Conservation (phyloP, 2,329 filamentous ascomycete genomes). For the Aspergillus clavatus region DNA sequence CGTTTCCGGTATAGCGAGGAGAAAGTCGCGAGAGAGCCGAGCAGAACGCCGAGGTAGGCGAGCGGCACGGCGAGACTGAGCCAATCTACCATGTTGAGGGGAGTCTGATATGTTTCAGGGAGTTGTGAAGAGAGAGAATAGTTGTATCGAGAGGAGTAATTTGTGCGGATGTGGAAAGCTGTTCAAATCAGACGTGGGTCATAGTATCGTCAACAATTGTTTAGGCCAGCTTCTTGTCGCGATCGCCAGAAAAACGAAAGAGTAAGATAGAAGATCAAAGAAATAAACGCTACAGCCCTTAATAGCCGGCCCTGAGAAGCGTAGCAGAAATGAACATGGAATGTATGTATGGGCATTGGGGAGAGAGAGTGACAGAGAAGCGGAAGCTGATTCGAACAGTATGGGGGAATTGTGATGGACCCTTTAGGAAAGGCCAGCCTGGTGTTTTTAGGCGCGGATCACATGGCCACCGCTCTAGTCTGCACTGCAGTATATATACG, state of each 20-base stretch:
- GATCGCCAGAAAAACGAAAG: background rate
- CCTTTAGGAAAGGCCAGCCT: slow-evolving; percentile 24
- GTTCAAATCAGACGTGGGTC: slow-evolving; percentile 8
- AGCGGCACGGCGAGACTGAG: slow-evolving; percentile 79
- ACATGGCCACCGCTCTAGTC: slow-evolving; percentile 19
- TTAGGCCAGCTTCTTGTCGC: no score
- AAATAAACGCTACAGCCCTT: no score
- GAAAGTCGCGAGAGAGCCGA: slow-evolving; percentile 86
- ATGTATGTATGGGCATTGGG: background rate
- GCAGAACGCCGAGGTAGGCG: slow-evolving; percentile 81
- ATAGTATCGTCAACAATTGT: slow-evolving; percentile 4
- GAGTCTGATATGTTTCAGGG: slow-evolving; percentile 12
- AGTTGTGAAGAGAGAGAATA: background rate
- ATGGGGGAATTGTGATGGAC: background rate
- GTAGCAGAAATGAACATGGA: background rate
- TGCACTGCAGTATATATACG: no score
- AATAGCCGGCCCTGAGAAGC: no score
- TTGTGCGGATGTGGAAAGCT: background rate
- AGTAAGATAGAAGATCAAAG: background rate
- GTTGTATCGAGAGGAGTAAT: background rate
- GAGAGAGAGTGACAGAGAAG: background rate
- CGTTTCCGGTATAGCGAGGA: slow-evolving; percentile 89
- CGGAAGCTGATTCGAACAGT: background rate
- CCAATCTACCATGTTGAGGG: slow-evolving; percentile 61
- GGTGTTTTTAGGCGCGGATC: slow-evolving; percentile 23